phyloP scores from a whole-genome alignment of 768 basidiomycete genomes.

The Ramaria sp. region DNA sequence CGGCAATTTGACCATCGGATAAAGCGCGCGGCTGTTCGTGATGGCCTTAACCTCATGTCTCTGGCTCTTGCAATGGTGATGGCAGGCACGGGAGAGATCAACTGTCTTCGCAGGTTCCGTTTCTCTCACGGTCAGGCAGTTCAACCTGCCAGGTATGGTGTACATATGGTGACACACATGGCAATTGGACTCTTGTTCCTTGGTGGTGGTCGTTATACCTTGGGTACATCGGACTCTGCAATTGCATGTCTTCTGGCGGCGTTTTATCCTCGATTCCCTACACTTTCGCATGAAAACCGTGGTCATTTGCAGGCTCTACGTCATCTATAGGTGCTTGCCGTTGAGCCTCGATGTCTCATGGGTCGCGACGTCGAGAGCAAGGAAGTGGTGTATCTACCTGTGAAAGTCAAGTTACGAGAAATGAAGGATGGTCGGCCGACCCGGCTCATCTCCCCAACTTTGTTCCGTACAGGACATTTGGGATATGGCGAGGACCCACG shows the following conservation, averaged over 20 bases:
- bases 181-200: constrained; percentile 88
- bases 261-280: constrained; percentile 85
- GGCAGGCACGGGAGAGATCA: constrained; percentile 94
- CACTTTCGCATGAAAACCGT: constrained; percentile 75
- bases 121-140: constrained; percentile 79
- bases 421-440: constrained; percentile 50
- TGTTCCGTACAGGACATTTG: constrained; percentile 87
- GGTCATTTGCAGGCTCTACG: constrained; percentile 87
- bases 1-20: constrained; percentile 81
- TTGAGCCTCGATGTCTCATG: constrained; percentile 89
- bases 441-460: constrained; percentile 82
- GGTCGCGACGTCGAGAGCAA: constrained; percentile 87
- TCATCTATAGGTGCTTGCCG: constrained; percentile 93
- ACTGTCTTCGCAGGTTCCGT: constrained; percentile 75
- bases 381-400: constrained; percentile 85
- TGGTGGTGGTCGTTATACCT: constrained; percentile 83
- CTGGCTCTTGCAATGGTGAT: constrained; percentile 86
- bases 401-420: constrained; percentile 77
- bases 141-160: constrained; percentile 58
- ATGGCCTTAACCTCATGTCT: constrained; percentile 81
- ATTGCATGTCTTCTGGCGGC: constrained; percentile 84
- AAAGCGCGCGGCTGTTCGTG: constrained; percentile 75
- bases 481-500: constrained; percentile 92
- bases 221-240: constrained; percentile 86
- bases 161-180: constrained; percentile 84